phyloP scores from a whole-genome alignment of 2,329 filamentous ascomycete species.

The Alternaria ventricosa region DNA sequence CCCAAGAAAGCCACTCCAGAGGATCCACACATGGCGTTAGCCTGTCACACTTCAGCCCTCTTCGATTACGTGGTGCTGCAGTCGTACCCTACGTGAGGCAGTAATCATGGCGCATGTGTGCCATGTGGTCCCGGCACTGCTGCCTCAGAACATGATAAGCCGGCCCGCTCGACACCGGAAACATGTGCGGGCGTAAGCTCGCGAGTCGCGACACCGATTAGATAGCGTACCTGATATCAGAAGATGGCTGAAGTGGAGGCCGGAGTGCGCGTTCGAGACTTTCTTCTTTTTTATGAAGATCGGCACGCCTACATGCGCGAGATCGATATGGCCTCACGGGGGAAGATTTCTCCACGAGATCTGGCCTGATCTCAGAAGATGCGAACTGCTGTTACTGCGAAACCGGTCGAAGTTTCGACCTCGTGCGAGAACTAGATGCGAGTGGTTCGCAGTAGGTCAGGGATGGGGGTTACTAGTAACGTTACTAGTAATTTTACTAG shows the following conservation, averaged over 20 bases:
- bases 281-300: conserved; percentile 11
- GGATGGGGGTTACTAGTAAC: too few species aligned
- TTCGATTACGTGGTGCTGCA: conserved; percentile 23
- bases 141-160: conserved; percentile 2
- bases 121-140: conserved; percentile 2
- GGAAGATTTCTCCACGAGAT: conserved; percentile 6
- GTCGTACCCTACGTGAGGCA: conserved; percentile 17
- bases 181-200: background rate
- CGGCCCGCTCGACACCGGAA: background rate
- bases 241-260: background rate
- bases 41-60: conserved; percentile 13
- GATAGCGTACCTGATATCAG: conserved; percentile 2
- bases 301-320: background rate
- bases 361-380: conserved; percentile 8
- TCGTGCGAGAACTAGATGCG: background rate
- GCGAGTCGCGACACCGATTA: background rate
- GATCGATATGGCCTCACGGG: background rate
- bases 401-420: background rate
- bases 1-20: conserved; percentile 7
- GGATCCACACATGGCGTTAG: conserved; percentile 6
- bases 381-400: conserved; percentile 4
- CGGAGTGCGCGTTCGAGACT: conserved; percentile 4
- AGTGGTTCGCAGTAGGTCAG: conserved; percentile 5
- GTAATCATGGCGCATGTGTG: conserved; percentile 7
- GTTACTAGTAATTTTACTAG: too few species aligned